Percentiles rank a stretch among this genome's conserved stretches.
These are phyloP conservation scores for Byssochlamys sp. DNA, from an alignment of 2,329 filamentous ascomycete species.

Conservation along the genomic window DNA sequence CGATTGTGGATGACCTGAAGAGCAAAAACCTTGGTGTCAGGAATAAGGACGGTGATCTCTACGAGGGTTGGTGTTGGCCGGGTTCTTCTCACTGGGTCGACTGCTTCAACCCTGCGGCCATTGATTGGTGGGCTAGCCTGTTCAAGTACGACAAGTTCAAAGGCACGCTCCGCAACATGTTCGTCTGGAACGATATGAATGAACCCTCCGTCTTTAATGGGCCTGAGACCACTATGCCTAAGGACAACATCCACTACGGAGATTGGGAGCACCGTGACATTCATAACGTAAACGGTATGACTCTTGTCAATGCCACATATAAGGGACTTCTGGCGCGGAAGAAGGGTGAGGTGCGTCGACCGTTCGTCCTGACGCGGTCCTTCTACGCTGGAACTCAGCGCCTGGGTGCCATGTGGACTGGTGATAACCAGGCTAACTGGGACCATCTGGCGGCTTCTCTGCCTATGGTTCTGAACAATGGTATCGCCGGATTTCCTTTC, in stretches of 20 bases:
- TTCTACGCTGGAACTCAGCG: constrained; percentile 89
- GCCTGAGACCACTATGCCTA: constrained; percentile 95
- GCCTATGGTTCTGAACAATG: constrained; percentile 87
- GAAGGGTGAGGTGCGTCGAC: constrained; percentile 72
- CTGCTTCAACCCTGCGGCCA: constrained; percentile 83
- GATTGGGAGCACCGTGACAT: constrained; percentile 95
- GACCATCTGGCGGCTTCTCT: constrained; percentile 78
- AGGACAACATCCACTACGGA: constrained; percentile 85
- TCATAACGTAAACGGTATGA: constrained; percentile 91
- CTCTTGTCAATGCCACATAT: constrained; percentile 88
- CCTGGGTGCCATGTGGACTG: constrained; percentile 93
- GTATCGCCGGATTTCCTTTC: constrained; percentile 87
- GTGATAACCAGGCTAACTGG: constrained; percentile 93
- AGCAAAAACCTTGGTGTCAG: constrained; percentile 73
- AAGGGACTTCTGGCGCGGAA: constrained; percentile 74
- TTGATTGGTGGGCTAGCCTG: constrained; percentile 80
- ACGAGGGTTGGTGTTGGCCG: constrained; percentile 98
- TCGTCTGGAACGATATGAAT: constrained; percentile 99
- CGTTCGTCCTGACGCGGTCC: constrained; percentile 84
- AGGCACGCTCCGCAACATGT: constrained; percentile 75
- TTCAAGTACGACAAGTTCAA: constrained; percentile 85
- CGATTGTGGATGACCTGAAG: constrained; percentile 69
- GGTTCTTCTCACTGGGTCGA: constrained; percentile 95
- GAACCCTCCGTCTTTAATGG: constrained; percentile 98
- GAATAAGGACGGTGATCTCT: constrained; percentile 80